Base-by-base conservation (phyloP, 441 rosid genomes). In the Raphanus hybrid region DNA sequence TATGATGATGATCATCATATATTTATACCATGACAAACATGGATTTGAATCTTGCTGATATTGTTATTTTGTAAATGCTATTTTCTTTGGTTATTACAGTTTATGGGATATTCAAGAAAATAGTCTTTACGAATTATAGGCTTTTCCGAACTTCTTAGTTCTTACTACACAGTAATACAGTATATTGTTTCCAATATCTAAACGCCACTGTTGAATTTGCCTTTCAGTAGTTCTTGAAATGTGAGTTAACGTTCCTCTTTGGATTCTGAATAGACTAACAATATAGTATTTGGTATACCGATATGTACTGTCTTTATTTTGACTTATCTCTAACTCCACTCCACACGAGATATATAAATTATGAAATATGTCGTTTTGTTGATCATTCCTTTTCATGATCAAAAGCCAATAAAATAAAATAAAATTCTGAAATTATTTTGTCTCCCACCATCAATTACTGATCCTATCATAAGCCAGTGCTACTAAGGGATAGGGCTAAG, bases 181-280 rank as follows among this genome's bases (percentile, higher is more conserved):
- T 29, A 29, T 29, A 29, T 23, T 23, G 26, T 23, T 23, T 23
- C 26, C 26, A 23, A 23, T 23, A 23, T 23, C 26, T 23, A 23
- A 23, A 23, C 26, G 26, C 0, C 26, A 29, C 0, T 29, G 34
- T 29, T 74, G 64, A 69, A 69, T 75, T 64, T 45, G 0, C 11
- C 75, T 88, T 82, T 84, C 79, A 81, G 52, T 82, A 82, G 82
- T 80, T 86, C 78, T 84, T 71, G 91, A 83, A 82, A 77, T 79
- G 64, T 78, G 88, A 70, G 84, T 81, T 71, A n/a, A 26, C 35
- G 43, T 62, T 67, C 18, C 79, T 77, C 79, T 77, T 84, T 57
- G 82, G 85, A 78, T 64, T 79, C 76, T 70, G 73, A 52, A 77
- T 10, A 58, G 34, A 52, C 34, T 55, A 54, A 48, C 48, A 52